Evolutionary conservation across 805 yeast species (phyloP).

Genomic region (Candida patagonica): DNA sequence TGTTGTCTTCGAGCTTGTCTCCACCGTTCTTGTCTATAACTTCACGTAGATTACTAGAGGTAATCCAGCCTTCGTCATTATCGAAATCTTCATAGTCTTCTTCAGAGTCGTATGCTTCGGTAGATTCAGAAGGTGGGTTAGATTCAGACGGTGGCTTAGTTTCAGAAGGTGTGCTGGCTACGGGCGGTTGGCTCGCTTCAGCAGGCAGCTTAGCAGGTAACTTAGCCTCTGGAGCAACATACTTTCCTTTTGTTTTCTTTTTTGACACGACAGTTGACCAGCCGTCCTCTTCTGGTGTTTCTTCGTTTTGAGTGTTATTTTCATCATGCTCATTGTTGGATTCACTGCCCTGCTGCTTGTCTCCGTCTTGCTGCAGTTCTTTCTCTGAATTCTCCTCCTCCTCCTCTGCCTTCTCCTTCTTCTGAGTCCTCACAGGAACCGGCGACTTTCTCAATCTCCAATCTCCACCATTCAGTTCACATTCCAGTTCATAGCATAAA

Average conservation of each 20-base stretch:
- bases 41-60: slow-evolving; percentile 72
- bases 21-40: slow-evolving; percentile 60
- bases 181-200: neutral
- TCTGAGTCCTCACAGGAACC: slow-evolving; percentile 31
- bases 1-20: slow-evolving; percentile 41
- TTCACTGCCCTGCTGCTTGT: slow-evolving; percentile 1
- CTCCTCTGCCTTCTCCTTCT: slow-evolving; percentile 6
- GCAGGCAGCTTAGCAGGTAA: neutral
- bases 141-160: neutral
- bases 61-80: slow-evolving; percentile 90
- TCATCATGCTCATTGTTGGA: neutral
- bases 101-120: slow-evolving; percentile 14
- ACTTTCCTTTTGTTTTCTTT: neutral
- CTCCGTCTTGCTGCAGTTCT: slow-evolving; percentile 1
- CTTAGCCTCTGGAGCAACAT: neutral
- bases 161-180: neutral
- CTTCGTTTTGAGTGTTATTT: neutral
- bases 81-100: slow-evolving; percentile 42
- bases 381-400: neutral
- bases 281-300: slow-evolving; percentile 7
- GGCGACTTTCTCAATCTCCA: slow-evolving; percentile 65
- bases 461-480: slow-evolving; percentile 58
- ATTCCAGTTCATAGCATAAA: slow-evolving; percentile 77
- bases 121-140: neutral
- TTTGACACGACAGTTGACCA: slow-evolving; percentile 8